A percentile compares a stretch with the other conserved stretches of the same genome.
These are phyloP conservation scores for Leptographium lundbergii DNA, from an alignment of 2,329 filamentous ascomycete genomes.

Conservation along the genomic window DNA sequence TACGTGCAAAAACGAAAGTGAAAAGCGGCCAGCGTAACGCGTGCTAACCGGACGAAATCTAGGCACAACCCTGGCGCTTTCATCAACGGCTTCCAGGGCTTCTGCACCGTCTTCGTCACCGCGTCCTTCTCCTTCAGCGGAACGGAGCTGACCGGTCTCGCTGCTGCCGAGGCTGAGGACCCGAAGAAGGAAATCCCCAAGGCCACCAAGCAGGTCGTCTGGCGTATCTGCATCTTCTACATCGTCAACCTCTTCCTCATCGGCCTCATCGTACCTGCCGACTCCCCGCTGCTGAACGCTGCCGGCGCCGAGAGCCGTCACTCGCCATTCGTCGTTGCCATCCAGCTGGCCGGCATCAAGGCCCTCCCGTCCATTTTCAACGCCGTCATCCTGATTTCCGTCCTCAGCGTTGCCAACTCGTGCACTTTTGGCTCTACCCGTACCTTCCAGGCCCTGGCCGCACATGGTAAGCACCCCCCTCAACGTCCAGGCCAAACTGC, in stretches of 20 bases:
- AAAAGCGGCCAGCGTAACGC: neutral
- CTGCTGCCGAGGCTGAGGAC: constrained; percentile 36
- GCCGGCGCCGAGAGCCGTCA: constrained; percentile 28
- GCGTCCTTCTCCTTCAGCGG: constrained; percentile 38
- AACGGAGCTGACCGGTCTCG: constrained; percentile 39
- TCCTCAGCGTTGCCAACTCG: constrained; percentile 38
- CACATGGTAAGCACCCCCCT: constrained; percentile 20
- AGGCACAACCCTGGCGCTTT: constrained; percentile 35
- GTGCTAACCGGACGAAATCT: neutral
- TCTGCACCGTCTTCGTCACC: constrained; percentile 37
- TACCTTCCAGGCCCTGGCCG: constrained; percentile 35
- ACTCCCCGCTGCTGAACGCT: constrained; percentile 27
- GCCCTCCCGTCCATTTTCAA: constrained; percentile 40
- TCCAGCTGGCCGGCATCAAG: constrained; percentile 34
- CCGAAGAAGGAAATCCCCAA: constrained; percentile 34
- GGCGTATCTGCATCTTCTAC: constrained; percentile 40
- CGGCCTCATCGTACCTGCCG: constrained; percentile 33
- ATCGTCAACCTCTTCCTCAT: constrained; percentile 37
- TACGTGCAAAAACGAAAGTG: too few relatives aligned
- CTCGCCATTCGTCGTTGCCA: constrained; percentile 39
- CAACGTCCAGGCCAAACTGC: neutral
- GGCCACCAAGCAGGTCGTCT: constrained; percentile 41
- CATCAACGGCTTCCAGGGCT: constrained; percentile 35
- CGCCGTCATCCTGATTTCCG: constrained; percentile 36
- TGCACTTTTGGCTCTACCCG: constrained; percentile 37